Conservation (phyloP, 495 filamentous ascomycete species). For the Neurospora sp. region DNA sequence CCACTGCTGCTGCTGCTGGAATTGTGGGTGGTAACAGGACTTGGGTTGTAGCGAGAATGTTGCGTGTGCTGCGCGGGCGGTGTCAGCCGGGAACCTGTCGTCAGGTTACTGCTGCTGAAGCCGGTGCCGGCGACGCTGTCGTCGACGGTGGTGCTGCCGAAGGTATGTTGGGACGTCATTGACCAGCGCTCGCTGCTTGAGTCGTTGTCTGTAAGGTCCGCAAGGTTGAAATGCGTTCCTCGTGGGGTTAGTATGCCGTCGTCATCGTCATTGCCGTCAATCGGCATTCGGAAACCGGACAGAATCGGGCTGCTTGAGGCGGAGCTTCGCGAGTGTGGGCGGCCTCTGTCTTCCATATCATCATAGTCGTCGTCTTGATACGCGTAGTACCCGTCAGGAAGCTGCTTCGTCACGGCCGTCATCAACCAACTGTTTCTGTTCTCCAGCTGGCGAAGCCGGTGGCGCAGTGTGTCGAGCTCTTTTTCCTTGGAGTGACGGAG, state of each 20-base stretch:
- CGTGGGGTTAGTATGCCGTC: background rate
- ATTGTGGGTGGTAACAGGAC: background rate
- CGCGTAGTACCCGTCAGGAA: slow-evolving; percentile 11
- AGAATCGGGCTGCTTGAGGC: background rate
- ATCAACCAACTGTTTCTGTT: slow-evolving; percentile 22
- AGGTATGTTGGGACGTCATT: background rate
- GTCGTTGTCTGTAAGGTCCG: background rate
- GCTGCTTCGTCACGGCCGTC: slow-evolving; percentile 17
- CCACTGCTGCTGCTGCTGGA: background rate
- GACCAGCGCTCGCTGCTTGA: background rate
- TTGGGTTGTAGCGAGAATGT: background rate
- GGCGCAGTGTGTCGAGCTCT: slow-evolving; percentile 21
- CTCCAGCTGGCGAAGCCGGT: slow-evolving; percentile 23
- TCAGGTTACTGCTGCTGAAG: background rate
- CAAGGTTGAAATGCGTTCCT: background rate
- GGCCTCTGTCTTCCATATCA: background rate
- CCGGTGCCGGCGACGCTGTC: background rate
- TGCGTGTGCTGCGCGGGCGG: background rate
- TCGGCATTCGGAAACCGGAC: background rate
- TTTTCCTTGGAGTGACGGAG: slow-evolving; percentile 21
- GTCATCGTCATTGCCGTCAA: background rate
- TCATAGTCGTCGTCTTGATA: background rate
- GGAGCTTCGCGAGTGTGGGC: background rate
- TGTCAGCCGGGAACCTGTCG: background rate
- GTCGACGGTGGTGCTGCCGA: background rate